Evolutionary conservation across 345 rosid genomes (phyloP), one percentile per base, ranked within the genome.

Genomic region (Mercurialis annua): DNA sequence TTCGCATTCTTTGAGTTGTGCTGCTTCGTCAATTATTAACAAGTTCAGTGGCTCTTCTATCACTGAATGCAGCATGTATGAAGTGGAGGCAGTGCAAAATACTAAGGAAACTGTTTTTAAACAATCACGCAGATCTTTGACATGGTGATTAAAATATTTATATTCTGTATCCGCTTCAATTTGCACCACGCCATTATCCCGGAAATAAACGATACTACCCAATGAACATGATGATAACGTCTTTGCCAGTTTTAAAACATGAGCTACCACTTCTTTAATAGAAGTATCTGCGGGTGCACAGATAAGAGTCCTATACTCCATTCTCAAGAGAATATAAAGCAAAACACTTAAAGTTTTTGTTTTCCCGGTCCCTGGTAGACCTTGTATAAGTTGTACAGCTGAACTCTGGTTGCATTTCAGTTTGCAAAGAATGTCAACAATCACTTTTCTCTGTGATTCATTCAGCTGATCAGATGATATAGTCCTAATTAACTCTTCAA

Each of bases 301-400:
- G 33, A 61, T 31, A 27, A 77, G 47, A 29, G 64, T 65, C 57
- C 73, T 77, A 62, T 14, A 58, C n/a, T 77, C 59, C 67, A 64
- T 62, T 36, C 27, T 44, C 26, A 77, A 21, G 42, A 77, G 52
- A 33, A 31, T 27, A 10, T 58, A 31, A 17, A 77, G 66, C 71
- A 72, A 49, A 12, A 61, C 31, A 1, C 67, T 65, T 0, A 68
- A 23, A 18, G 80, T 76, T 57, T 68, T 76, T 2, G 75, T 65
- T 47, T 70, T 75, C 10, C 79, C 79, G 0, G 79, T 65, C 24
- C 75, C 71, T 5, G 80, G 80, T 6, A 73, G 80, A 21, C 80
- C 80, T 76, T 62, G 46, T 30, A 76, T 68, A 17, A 76, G 72
- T 51, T 67, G 21, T 16, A 76, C 50, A 1, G 51, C 16, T 0